These are phyloP conservation scores for Penicillium robsamsonii DNA, from an alignment of 495 filamentous ascomycete species.

Conservation along the genomic window DNA sequence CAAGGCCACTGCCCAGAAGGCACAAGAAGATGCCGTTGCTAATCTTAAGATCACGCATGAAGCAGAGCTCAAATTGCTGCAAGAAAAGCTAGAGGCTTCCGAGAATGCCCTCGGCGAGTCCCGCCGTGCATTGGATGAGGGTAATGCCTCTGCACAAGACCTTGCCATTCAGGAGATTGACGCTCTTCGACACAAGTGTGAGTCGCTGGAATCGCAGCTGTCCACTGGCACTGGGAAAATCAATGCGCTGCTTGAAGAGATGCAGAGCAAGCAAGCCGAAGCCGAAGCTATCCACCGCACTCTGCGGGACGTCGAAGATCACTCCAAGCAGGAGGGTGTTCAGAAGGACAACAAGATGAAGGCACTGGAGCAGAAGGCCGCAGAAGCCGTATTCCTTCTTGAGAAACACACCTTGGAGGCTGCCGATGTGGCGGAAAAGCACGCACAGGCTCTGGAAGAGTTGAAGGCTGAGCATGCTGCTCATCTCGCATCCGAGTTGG, in stretches of 20 bases:
- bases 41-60: constrained; percentile 42
- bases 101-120: constrained; percentile 36
- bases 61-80: constrained; percentile 32
- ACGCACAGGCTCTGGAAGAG: constrained; percentile 32
- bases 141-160: constrained; percentile 34
- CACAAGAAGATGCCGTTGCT: constrained; percentile 30
- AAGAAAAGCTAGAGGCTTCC: constrained; percentile 34
- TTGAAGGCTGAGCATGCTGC: constrained; percentile 19
- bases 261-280: constrained; percentile 41
- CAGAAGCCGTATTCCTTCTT: constrained; percentile 33
- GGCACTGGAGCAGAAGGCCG: constrained; percentile 36
- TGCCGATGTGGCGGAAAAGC: constrained; percentile 29
- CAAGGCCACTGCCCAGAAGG: constrained; percentile 34
- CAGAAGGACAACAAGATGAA: constrained; percentile 35
- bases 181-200: constrained; percentile 41
- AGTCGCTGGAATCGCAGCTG: constrained; percentile 39
- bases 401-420: constrained; percentile 34
- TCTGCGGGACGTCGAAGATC: constrained; percentile 33
- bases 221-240: constrained; percentile 39
- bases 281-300: constrained; percentile 38
- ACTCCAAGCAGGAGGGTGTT: constrained; percentile 38
- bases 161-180: constrained; percentile 44
- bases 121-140: constrained; percentile 39
- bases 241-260: constrained; percentile 41
- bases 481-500: constrained; percentile 26